Percentiles rank a stretch among this genome's conserved stretches.
These are phyloP conservation scores for Mycena citricolor DNA, from an alignment of 1,284 basidiomycete species.

Conservation along the genomic window DNA sequence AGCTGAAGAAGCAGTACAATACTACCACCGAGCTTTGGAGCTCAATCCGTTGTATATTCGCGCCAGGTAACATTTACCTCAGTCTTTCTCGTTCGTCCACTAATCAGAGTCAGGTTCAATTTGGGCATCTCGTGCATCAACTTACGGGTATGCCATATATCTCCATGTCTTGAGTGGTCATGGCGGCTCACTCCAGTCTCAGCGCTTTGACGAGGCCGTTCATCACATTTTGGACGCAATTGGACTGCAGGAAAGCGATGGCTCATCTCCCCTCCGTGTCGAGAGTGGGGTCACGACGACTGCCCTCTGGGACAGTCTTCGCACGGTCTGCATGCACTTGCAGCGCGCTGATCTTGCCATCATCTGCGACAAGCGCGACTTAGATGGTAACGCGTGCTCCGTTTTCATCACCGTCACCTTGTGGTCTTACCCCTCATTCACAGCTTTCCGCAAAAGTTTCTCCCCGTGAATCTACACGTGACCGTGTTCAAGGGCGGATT, in stretches of 20 bases:
- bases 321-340: conserved; percentile 77
- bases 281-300: conserved; percentile 72
- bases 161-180: conserved; percentile 4
- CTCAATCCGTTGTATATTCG: conserved; percentile 93
- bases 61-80: conserved; percentile 56
- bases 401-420: background rate
- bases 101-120: conserved; percentile 65
- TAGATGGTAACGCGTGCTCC: conserved; percentile 75
- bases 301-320: conserved; percentile 83
- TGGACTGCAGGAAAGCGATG: conserved; percentile 81
- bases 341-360: conserved; percentile 71
- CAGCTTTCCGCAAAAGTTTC: background rate
- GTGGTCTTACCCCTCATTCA: background rate
- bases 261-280: conserved; percentile 40
- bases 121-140: conserved; percentile 91
- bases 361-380: conserved; percentile 66
- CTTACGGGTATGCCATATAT: conserved; percentile 56
- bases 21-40: conserved; percentile 88
- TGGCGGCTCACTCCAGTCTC: conserved; percentile 11
- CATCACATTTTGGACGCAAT: conserved; percentile 86
- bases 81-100: conserved; percentile 7
- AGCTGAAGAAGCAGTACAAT: conserved; percentile 82
- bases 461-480: conserved; percentile 17
- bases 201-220: conserved; percentile 83
- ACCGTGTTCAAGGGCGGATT: background rate